Evolutionary conservation across 2,329 filamentous ascomycete genomes (phyloP), one percentile per base, ranked within the genome.

Genomic region (Nothophaeocryptopus gaeumannii): DNA sequence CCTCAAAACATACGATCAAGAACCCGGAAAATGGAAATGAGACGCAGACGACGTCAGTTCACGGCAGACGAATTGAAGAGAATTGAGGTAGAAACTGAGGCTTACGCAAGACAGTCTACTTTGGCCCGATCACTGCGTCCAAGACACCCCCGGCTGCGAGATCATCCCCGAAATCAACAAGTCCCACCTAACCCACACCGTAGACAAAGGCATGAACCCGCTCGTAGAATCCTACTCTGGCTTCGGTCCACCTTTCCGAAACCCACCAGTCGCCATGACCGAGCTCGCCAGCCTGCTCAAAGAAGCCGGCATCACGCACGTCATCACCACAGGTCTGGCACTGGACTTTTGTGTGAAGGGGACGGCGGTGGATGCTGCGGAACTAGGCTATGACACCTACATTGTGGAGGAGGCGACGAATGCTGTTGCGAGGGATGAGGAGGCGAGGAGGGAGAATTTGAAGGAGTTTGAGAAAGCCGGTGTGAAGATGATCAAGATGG

Each of bases 191-290:
- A 78, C 92, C 59, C 60, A 70, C 32, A 74, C 89, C 26, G 72
- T 96, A 11, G 79, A 87, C 59, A 99, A 99, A 74, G 93, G 93
- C 9, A 79, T 77, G 64, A 78, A 89, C 65, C 67, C 76, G 38
- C 74, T 79, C 38, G 80, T 96, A 2, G 93, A 99, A 71, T 96
- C 96, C 87, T 97, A 96, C 72, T 92, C 86, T 54, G 90, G 86
- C 0, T 97, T 99, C 63, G 85, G 85, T 53, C 88, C 91, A 65
- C 87, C 88, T 0, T 92, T 96, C 61, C 70, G 70, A 34, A 76
- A 77, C 5, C 82, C 83, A 1, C 72, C 72, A 30, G 74, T 86
- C 11, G 74, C 73, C 20, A 82, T 72, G 62, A 84, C 80, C 62
- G 83, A 84, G 11, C 73, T 97, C 20, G 78, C 77, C 1, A 72